Evolutionary conservation across 345 rosid species (phyloP), one percentile per base, ranked within the genome.

Genomic region (Euphorbia pulcherrima): DNA sequence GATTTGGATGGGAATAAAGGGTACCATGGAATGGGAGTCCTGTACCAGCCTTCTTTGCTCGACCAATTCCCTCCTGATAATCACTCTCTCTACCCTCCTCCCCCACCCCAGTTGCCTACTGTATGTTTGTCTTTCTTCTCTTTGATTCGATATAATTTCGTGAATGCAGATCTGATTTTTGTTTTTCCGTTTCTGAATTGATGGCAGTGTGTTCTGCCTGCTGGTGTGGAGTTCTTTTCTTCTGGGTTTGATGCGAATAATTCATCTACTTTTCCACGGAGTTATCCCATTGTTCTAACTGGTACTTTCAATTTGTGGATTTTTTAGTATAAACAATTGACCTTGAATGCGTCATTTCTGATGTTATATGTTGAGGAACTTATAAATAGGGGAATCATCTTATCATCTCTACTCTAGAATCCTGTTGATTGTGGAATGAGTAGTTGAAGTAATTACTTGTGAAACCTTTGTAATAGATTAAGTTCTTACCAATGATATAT

Each of bases 51-150:
- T 30, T 82, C 96, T 48, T 81, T 83, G 57, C 90, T 95, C 28
- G 99, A 95, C 35, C 99, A 90, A 80, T 92, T 75, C 74, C 99
- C 99, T 64, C 80, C 84, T 67, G 80, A 81, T 46, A 81, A 79
- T 83, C 93, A 85, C 75, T 82, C 96, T 28, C 89, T 81, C 28
- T 82, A 80, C 68, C 84, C 97, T 72, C 81, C 86, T 4, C 97
- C 96, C 18, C 99, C 99, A 51, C 96, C 99, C 62, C 99, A 92
- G 77, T 97, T 95, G 68, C 87, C 99, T 21, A 90, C 92, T 37
- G 99, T 94, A 78, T 66, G 79, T 60, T 50, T 29, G 12, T 46
- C 16, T 24, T 35, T 46, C n/a, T 41, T 41, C 24, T 46, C 0
- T 41, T 24, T 44, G 20, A 12, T 35, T 63, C 16, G 5, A 11